Base-by-base conservation (phyloP, 1,284 basidiomycete genomes). In the Chalciporus sp. region DNA sequence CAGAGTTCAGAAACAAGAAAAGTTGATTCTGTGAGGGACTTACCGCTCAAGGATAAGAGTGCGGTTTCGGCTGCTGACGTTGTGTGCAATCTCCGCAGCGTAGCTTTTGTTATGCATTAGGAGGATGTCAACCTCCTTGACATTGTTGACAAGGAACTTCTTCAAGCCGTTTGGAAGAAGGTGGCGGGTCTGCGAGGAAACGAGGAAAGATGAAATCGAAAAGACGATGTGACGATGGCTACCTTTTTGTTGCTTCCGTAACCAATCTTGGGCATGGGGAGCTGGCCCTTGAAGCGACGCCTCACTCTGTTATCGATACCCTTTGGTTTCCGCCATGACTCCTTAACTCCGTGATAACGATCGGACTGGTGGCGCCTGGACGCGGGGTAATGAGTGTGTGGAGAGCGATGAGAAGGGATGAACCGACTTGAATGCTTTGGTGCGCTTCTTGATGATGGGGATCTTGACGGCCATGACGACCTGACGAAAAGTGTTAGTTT, bases 31-130 rank as follows among this genome's bases (percentile, higher is more conserved):
- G 4, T 4, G 14, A 2, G 28, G 6, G 45, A 70, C 83, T 31
- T 59, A 92, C 92, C 91, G 84, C 76, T 95, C 93, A 58, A 99
- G 81, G 68, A 99, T 96, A 63, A 85, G 80, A 59, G 90, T 88
- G 69, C 97, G 93, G 86, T 99, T 98, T 75, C 94, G 91, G 81
- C 91, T 92, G 79, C 90, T 93, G 66, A 99, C 95, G 72, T 89
- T 92, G 84, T 98, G 95, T 55, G 97, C 97, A 69, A 99, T 94
- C 76, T 95, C 93, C 58, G 95, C 97, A 57, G 95, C 90, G 74
- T 92, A 99, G 70, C 82, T 90, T 82, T 92, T 92, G 86, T 95
- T 97, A 87, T 99, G 95, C 95, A 98, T 95, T 55, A 98, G 79
- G 59, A 98, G 86, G 65, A 98, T 84, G 69, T 98, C 94, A 62